Conservation (phyloP, 805 yeast genomes). For the Schizosaccharomyces osmophilus region DNA sequence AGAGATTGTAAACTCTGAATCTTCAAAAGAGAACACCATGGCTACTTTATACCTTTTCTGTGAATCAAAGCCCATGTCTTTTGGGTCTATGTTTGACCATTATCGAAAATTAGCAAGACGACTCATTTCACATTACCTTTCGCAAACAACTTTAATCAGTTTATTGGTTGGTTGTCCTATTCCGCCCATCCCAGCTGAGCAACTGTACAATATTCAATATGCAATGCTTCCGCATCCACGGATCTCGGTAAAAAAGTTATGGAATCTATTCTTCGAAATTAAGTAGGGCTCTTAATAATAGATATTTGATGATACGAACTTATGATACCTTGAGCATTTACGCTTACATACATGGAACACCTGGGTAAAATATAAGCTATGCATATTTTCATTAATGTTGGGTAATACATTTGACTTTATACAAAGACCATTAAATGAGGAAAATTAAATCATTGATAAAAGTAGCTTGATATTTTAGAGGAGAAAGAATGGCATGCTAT, state of each 20-base stretch:
- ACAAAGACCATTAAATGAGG: too few relatives aligned
- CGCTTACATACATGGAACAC: too few relatives aligned
- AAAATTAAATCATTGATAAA: too few relatives aligned
- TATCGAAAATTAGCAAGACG: constrained; percentile 20
- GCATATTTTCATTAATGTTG: too few relatives aligned
- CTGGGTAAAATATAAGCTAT: too few relatives aligned
- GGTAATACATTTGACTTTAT: too few relatives aligned
- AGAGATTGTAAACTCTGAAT: not conserved
- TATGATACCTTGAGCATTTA: too few relatives aligned
- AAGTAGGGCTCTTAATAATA: not conserved
- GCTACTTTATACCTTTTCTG: constrained; percentile 13
- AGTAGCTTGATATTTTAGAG: too few relatives aligned
- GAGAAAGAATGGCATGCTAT: too few relatives aligned
- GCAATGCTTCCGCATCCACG: constrained; percentile 26
- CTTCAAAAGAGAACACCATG: not conserved
- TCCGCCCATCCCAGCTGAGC: constrained; percentile 21
- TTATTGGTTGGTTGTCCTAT: constrained; percentile 24
- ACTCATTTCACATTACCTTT: constrained; percentile 20
- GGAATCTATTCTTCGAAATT: constrained; percentile 1
- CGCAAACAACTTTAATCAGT: constrained; percentile 18
- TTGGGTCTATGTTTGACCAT: constrained; percentile 24
- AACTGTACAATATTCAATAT: constrained; percentile 27
- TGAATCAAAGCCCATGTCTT: constrained; percentile 22
- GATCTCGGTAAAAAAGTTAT: constrained; percentile 10
- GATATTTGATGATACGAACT: not conserved